Base-by-base conservation (phyloP, 148 eudicot species). In the Cornus florida region DNA sequence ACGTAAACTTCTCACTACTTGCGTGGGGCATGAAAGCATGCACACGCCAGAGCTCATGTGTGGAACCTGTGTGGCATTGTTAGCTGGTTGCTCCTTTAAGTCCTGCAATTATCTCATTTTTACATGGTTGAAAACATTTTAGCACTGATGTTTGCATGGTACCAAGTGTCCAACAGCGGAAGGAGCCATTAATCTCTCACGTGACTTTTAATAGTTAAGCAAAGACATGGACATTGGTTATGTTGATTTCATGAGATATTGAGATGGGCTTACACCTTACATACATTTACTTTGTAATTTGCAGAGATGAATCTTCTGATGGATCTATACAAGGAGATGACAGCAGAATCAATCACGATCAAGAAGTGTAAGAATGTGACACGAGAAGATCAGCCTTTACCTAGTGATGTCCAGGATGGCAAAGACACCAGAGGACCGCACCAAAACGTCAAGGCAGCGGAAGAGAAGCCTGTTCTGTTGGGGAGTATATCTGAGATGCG, bases 261-360 rank as follows among this genome's bases (percentile, higher is more conserved):
- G 31, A 64, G 41, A 35, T 39, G 23, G 28, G 72, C 73, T 56
- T 69, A 73, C 68, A 19, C 69, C 73, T 56, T 69, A 73, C 68
- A 19, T 64, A 17, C 75, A 12, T 69, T 22, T 32, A 13, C 62
- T 48, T 28, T 77, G 60, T 39, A 67, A 64, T 65, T 71, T 81
- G 83, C 90, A 92, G 97, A 92, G 79, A 74, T 88, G 82, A 85
- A 88, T 87, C 69, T 84, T 75, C 76, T 91, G 81, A 73, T 88
- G 82, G 90, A 88, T 69, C 84, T 91, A 60, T 91, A 91, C 82
- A 83, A 82, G 74, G 88, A 88, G 77, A 85, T 83, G 84, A 83
- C 82, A 70, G 73, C 77, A 19, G 88, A 85, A 31, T 79, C 85
- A 14, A 77, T 64, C 66, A 79, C 86, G 3, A 43, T 82, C 9